Conservation (phyloP, 371 early-diverging fungal species). For the Syncephalastrum contaminatum region DNA sequence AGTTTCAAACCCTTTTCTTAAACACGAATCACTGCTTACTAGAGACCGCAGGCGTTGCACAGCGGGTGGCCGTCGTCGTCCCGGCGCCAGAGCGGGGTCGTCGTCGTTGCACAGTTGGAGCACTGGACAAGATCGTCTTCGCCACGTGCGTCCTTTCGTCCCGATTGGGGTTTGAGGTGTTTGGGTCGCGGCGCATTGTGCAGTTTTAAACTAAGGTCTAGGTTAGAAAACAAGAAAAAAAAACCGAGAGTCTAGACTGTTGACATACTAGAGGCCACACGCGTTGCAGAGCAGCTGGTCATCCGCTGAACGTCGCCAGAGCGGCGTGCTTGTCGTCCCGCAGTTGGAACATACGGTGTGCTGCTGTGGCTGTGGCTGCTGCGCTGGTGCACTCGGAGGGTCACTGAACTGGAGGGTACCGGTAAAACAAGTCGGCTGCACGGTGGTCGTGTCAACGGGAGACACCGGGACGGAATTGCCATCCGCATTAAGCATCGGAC, state of each 20-base stretch:
- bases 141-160: constrained; percentile 9
- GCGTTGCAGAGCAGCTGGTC: constrained; percentile 89
- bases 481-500: background rate
- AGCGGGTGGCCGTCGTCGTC: constrained; percentile 71
- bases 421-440: too few species aligned
- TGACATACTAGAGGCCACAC: constrained; percentile 61
- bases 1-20: too few species aligned
- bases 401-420: too few species aligned
- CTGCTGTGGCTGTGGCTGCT: constrained; percentile 6
- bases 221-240: background rate
- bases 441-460: too few species aligned
- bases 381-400: background rate
- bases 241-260: background rate
- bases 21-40: constrained; percentile 48
- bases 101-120: constrained; percentile 85
- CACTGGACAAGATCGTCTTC: constrained; percentile 51
- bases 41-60: constrained; percentile 98
- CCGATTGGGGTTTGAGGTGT: constrained; percentile 25
- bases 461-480: background rate
- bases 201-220: constrained; percentile 47
- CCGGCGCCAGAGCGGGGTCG: constrained; percentile 96
- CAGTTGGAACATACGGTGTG: constrained; percentile 74
- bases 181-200: constrained; percentile 68
- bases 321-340: constrained; percentile 79
- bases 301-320: constrained; percentile 88